Evolutionary conservation across 1,284 basidiomycete species (phyloP), one percentile per base, ranked within the genome.

Genomic region (Ceratorhiza oryzae-sativae): DNA sequence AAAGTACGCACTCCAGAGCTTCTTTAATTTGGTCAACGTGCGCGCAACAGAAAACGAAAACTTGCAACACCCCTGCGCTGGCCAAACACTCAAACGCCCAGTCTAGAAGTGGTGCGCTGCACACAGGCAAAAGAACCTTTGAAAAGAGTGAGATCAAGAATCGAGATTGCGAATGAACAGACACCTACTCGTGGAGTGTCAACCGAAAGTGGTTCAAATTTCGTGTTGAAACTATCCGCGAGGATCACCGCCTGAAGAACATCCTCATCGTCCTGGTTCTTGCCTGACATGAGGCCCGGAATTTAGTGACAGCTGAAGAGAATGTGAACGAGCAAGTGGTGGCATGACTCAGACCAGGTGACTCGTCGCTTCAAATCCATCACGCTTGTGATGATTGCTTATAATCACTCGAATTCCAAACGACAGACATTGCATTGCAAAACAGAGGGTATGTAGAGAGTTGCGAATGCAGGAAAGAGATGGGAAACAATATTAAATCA

Each of bases 1-100:
- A 42, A 63, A 55, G 32, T 72, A 32, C 42, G 79, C 77, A 95
- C 93, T 84, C 87, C 78, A 96, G 90, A 74, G 89, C 93, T 12
- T 86, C 84, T 79, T 91, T 90, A 77, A 96, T 90, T 78, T 91
- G 88, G 71, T 91, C 90, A 10, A 93, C 87, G 80, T 97, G 92
- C 75, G 90, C 97, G 78, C 90, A 87, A 81, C 89, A 97, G 75
- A 98, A 90, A 71, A 99, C 91, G 80, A 98, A 97, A 74, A 98
- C 93, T 81, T 98, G 93, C 78, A 96, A 92, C 55, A 98, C 95
- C 67, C 95, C 95, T 39, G 94, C 94, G 20, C 95, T 84, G 36
- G 93, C 90, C 56, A 99, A 86, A 78, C 92, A 92, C 81, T 99
- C 97, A 75, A 99, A 90, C 1, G 97, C 98, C 95, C 96, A 98